A percentile compares a stretch with the other conserved stretches of the same genome.
Conservation (phyloP, 2,329 filamentous ascomycete species). For the Corinectria fuckeliana region DNA sequence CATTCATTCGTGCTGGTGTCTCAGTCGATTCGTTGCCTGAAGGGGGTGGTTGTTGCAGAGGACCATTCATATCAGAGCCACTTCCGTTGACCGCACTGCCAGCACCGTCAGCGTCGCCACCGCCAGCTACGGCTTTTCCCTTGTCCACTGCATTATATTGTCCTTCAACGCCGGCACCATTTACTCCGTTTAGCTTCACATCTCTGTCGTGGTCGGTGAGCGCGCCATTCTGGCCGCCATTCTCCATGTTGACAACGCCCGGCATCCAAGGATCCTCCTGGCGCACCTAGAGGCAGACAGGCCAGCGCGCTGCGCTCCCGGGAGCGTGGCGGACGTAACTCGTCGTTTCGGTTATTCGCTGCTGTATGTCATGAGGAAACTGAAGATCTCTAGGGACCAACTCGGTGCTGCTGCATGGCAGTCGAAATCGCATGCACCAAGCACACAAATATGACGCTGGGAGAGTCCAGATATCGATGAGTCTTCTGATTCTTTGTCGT, state of each 20-base stretch:
- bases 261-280: constrained; percentile 50
- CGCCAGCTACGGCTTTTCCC: constrained; percentile 34
- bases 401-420: constrained; percentile 33
- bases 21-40: constrained; percentile 24
- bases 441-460: constrained; percentile 23
- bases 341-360: constrained; percentile 21
- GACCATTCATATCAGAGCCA: constrained; percentile 26
- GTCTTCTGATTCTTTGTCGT: background rate
- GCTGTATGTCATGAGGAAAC: constrained; percentile 28
- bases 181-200: constrained; percentile 50
- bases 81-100: constrained; percentile 38
- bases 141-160: constrained; percentile 42
- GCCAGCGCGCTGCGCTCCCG: constrained; percentile 21
- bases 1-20: constrained; percentile 55
- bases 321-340: constrained; percentile 20
- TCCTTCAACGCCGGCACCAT: constrained; percentile 44
- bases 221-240: constrained; percentile 59
- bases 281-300: constrained; percentile 18
- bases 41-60: constrained; percentile 18
- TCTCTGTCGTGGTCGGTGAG: constrained; percentile 64
- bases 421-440: constrained; percentile 30
- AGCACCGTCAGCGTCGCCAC: constrained; percentile 9
- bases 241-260: constrained; percentile 62
- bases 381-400: constrained; percentile 20
- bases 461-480: background rate